These are phyloP conservation scores for Leptomonas seymouri DNA, from an alignment of 208 protist species.

Conservation along the genomic window DNA sequence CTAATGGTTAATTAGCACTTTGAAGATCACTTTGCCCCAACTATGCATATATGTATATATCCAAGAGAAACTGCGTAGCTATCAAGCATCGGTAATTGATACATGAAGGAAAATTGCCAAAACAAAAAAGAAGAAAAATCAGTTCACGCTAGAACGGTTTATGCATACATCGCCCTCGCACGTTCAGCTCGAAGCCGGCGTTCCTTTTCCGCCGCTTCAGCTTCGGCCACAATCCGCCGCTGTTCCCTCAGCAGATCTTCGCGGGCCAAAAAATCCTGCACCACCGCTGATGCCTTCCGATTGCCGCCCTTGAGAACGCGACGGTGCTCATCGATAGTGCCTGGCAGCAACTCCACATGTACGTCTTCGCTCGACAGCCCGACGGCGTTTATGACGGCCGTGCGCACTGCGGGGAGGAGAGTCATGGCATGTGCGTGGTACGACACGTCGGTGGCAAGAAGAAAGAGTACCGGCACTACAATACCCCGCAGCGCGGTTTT, in stretches of 20 bases:
- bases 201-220: conserved; percentile 12
- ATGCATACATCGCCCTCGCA: conserved; percentile 30
- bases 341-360: conserved; percentile 52
- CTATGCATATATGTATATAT: background rate
- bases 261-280: conserved; percentile 51
- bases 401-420: conserved; percentile 33
- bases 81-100: background rate
- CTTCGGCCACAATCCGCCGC: conserved; percentile 26
- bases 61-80: background rate
- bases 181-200: conserved; percentile 33
- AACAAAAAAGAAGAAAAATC: no score
- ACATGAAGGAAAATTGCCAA: background rate
- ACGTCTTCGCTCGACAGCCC: conserved; percentile 41
- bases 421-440: conserved; percentile 39
- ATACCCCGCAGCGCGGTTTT: conserved; percentile 35
- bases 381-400: conserved; percentile 29
- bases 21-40: no score
- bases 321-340: conserved; percentile 72
- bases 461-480: conserved; percentile 57
- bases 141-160: background rate
- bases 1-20: no score
- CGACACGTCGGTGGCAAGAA: conserved; percentile 57
- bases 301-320: conserved; percentile 57
- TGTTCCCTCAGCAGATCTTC: conserved; percentile 29
- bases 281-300: conserved; percentile 34